A percentile compares a stretch with the other conserved stretches of the same genome.
Evolutionary conservation across 2,329 filamentous ascomycete genomes (phyloP).

Genomic region (Elsinoe australis): DNA sequence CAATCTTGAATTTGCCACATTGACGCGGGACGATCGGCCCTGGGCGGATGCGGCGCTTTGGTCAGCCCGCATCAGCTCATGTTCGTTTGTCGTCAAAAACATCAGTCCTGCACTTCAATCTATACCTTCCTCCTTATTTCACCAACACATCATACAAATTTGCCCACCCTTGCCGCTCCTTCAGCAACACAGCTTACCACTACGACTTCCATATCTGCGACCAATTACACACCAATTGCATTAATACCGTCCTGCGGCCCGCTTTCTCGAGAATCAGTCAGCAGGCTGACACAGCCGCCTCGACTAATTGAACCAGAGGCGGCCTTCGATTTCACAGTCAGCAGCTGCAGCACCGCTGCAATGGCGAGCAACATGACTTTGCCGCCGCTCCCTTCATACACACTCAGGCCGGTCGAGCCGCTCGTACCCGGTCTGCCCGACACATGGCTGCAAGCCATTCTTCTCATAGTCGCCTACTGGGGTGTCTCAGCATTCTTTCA

Average conservation of each 20-base stretch:
- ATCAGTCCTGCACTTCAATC: background rate
- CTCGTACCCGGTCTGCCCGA: constrained; percentile 74
- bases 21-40: constrained; percentile 5
- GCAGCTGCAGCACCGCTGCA: constrained; percentile 38
- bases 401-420: constrained; percentile 59
- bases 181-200: background rate
- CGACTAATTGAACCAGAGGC: background rate
- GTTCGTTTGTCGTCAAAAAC: too few relatives aligned
- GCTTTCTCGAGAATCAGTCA: background rate
- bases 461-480: constrained; percentile 86
- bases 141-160: background rate
- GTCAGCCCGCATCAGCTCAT: too few relatives aligned
- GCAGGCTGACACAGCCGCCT: constrained; percentile 7
- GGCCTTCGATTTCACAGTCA: constrained; percentile 14
- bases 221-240: constrained; percentile 8
- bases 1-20: constrained; percentile 13
- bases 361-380: constrained; percentile 46
- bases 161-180: constrained; percentile 16
- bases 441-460: constrained; percentile 64
- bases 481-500: constrained; percentile 77
- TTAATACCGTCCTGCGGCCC: constrained; percentile 3
- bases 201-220: background rate
- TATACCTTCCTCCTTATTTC: constrained; percentile 10
- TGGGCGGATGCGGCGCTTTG: background rate
- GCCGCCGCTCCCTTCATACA: constrained; percentile 80